phyloP scores from a whole-genome alignment of 805 yeast genomes.

The Candida ovalis region DNA sequence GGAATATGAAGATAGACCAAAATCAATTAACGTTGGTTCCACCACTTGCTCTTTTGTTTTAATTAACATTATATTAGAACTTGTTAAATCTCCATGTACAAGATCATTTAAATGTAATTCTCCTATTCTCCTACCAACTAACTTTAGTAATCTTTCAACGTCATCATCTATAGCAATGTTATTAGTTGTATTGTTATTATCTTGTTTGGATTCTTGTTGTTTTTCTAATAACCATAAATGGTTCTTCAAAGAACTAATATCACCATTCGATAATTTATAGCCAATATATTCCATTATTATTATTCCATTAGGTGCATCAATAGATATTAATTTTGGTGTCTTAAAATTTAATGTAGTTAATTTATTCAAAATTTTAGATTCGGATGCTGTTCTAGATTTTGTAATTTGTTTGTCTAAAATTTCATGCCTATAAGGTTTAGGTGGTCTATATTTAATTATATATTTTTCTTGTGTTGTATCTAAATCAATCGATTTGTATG shows the following conservation, averaged over 20 bases:
- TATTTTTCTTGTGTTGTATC: slow-evolving; percentile 32
- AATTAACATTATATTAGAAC: slow-evolving; percentile 72
- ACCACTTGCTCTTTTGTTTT: slow-evolving; percentile 16
- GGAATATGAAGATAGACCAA: slow-evolving; percentile 82
- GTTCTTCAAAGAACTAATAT: slow-evolving; percentile 63
- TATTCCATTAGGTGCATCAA: slow-evolving; percentile 75
- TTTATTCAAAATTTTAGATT: slow-evolving; percentile 70
- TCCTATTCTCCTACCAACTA: slow-evolving; percentile 68
- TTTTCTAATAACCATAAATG: slow-evolving; percentile 63
- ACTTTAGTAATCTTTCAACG: slow-evolving; percentile 41
- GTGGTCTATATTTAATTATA: slow-evolving; percentile 82
- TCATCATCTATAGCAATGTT: slow-evolving; percentile 26
- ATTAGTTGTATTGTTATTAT: slow-evolving; percentile 8
- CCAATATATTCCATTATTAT: slow-evolving; percentile 88
- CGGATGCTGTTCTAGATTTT: slow-evolving; percentile 77
- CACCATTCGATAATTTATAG: slow-evolving; percentile 45
- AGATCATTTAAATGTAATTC: slow-evolving; percentile 70
- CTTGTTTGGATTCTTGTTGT: slow-evolving; percentile 22
- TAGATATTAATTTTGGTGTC: slow-evolving; percentile 70
- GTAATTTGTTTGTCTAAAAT: slow-evolving; percentile 72
- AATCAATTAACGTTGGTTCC: slow-evolving; percentile 76
- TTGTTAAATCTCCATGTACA: slow-evolving; percentile 92
- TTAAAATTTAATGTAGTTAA: slow-evolving; percentile 50
- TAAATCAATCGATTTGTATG: background rate
- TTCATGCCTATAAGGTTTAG: slow-evolving; percentile 87